phyloP scores from a whole-genome alignment of 441 rosid genomes.

The Geranium incanum region DNA sequence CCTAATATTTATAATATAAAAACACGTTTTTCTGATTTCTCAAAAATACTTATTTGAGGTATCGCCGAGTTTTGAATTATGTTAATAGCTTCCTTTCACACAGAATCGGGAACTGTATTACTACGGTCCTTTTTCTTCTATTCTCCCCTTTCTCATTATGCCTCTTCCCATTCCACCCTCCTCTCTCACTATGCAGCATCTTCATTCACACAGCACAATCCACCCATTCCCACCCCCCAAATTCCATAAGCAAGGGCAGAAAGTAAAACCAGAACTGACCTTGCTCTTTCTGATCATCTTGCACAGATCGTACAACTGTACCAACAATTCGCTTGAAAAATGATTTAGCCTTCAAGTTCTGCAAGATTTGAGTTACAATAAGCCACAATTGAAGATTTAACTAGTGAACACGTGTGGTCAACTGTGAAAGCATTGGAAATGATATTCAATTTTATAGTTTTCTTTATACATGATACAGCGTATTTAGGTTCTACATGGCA shows the following conservation, averaged over 20 bases:
- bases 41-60: no score
- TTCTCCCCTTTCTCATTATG: no score
- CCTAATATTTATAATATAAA: no score
- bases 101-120: no score
- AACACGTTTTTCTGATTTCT: no score
- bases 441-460: conserved; percentile 3
- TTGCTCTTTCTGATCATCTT: conserved; percentile 98
- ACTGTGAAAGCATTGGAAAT: conserved; percentile 5
- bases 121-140: no score
- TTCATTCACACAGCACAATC: no score
- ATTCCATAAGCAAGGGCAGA: neutral
- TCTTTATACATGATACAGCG: neutral
- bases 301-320: conserved; percentile 89
- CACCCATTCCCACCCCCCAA: no score
- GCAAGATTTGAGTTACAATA: conserved; percentile 30
- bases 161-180: no score
- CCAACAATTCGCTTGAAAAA: conserved; percentile 83
- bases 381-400: conserved; percentile 17
- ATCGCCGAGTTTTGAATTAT: no score
- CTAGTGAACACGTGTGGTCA: conserved; percentile 8
- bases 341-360: conserved; percentile 71
- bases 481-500: neutral
- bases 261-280: conserved; percentile 37
- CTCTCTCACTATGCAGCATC: no score
- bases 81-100: no score